Conservation (phyloP, 305 asterid genomes). For the Caryopteris hybrid region DNA sequence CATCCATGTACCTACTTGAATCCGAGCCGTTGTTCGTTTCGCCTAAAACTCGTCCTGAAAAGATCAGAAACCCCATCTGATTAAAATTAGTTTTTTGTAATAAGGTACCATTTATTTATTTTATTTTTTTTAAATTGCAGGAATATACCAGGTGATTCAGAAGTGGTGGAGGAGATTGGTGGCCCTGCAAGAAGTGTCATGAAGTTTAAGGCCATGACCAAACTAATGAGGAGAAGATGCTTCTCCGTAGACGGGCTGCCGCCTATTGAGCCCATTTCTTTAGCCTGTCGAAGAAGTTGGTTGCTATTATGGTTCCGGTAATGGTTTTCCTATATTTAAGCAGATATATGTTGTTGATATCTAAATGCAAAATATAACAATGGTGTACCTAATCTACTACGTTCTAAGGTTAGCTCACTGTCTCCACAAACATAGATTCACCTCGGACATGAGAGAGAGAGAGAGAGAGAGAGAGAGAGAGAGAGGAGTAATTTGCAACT, state of each 20-base stretch:
- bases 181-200: slow-evolving; percentile 17
- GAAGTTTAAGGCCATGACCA: too few species aligned
- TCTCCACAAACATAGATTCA: not conserved
- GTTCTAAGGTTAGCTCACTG: slow-evolving; percentile 11
- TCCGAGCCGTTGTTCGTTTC: slow-evolving; percentile 19
- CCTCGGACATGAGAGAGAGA: not conserved
- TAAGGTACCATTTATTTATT: too few species aligned
- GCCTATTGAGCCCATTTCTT: slow-evolving; percentile 12
- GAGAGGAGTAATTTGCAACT: not conserved
- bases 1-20: slow-evolving; percentile 20
- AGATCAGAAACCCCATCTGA: not conserved
- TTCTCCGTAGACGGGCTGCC: not conserved
- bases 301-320: not conserved
- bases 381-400: slow-evolving; percentile 14
- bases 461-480: too few species aligned
- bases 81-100: not conserved
- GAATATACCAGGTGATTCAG: slow-evolving; percentile 23
- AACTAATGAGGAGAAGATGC: slow-evolving; percentile 2
- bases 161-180: slow-evolving; percentile 14
- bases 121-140: not conserved
- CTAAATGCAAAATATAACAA: not conserved
- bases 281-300: slow-evolving; percentile 21
- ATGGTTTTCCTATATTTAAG: not conserved
- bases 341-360: too few species aligned
- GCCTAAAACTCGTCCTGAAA: slow-evolving; percentile 34